Conservation (phyloP, 306 rosid species). For the Ziziphus jujuba region DNA sequence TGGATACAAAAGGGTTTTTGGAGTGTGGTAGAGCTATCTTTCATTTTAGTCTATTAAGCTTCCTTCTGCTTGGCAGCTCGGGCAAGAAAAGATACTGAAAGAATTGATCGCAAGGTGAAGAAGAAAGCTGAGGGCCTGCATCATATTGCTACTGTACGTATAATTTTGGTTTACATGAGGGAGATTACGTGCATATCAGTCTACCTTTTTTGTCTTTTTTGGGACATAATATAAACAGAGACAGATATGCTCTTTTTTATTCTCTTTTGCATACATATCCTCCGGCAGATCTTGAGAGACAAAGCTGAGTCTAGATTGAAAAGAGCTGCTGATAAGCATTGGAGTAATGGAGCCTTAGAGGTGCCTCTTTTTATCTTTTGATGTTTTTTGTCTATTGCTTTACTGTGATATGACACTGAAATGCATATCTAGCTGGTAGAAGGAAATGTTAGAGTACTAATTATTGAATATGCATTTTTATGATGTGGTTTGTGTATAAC, state of each 20-base stretch:
- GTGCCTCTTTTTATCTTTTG: constrained; percentile 37
- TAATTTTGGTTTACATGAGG: constrained; percentile 16
- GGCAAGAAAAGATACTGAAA: constrained; percentile 82
- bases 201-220: not conserved
- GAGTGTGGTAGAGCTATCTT: not conserved
- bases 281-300: constrained; percentile 68
- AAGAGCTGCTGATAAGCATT: constrained; percentile 88
- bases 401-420: not conserved
- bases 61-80: constrained; percentile 60
- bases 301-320: constrained; percentile 76
- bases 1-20: not conserved
- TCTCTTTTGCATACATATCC: constrained; percentile 8
- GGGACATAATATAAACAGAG: not conserved
- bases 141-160: constrained; percentile 67
- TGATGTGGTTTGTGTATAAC: too few relatives aligned
- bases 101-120: constrained; percentile 77
- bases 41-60: not conserved
- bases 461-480: too few relatives aligned
- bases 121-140: constrained; percentile 74
- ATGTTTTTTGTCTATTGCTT: constrained; percentile 14
- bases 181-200: constrained; percentile 21
- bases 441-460: too few relatives aligned
- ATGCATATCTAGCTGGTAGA: too few relatives aligned
- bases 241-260: constrained; percentile 10
- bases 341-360: constrained; percentile 99